A percentile compares a stretch with the other conserved stretches of the same genome.
Conservation (phyloP, 306 rosid species). For the Vigna nakashimae region DNA sequence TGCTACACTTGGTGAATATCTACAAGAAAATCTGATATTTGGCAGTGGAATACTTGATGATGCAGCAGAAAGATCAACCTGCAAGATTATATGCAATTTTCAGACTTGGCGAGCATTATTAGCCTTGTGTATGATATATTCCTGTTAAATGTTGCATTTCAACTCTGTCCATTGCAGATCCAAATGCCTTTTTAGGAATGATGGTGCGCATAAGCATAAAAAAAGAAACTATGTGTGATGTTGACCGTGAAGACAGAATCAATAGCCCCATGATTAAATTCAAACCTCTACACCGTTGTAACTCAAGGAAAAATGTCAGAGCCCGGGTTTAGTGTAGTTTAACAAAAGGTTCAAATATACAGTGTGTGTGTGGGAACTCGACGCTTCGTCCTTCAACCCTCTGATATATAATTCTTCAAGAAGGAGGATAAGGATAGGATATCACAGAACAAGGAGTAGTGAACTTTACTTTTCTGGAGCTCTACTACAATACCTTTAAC, state of each 20-base stretch:
- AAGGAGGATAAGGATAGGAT: neutral
- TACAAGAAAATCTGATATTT: conserved; percentile 39
- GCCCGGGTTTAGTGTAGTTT: neutral
- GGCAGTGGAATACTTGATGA: conserved; percentile 47
- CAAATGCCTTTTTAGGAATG: conserved; percentile 15
- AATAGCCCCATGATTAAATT: neutral
- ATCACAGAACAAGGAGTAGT: too few species aligned
- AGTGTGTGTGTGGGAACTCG: neutral
- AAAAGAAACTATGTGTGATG: neutral
- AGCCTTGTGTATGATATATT: conserved; percentile 20
- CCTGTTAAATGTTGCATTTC: conserved; percentile 1
- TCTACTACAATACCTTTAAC: conserved; percentile 17
- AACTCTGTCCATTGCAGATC: conserved; percentile 17
- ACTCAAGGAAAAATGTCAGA: neutral
- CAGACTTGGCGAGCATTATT: conserved; percentile 20
- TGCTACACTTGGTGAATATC: conserved; percentile 39
- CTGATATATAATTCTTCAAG: conserved; percentile 3
- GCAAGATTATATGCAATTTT: conserved; percentile 40
- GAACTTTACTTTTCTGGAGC: neutral
- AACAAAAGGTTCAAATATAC: conserved; percentile 12
- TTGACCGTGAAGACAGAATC: neutral
- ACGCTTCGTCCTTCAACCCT: neutral
- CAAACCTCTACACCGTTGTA: neutral
- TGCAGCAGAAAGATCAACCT: conserved; percentile 51
- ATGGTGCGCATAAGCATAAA: neutral